Conservation (phyloP, 139 green algal genomes). For the Coelastrella sp. region DNA sequence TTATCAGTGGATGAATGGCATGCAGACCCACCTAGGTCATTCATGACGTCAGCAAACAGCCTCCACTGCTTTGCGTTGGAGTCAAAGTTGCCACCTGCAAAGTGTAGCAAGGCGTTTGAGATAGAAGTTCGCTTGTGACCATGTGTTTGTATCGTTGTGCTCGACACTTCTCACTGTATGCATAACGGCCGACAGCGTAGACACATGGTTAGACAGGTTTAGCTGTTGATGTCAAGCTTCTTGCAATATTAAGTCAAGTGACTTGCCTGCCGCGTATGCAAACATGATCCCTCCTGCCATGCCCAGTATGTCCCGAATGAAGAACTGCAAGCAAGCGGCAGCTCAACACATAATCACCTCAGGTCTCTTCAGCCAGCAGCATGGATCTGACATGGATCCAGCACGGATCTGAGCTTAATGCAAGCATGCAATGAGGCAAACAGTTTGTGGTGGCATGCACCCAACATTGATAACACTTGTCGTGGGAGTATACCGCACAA, state of each 20-base stretch:
- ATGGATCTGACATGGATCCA: too few relatives aligned
- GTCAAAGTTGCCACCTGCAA: slow-evolving; percentile 66
- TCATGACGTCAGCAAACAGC: slow-evolving; percentile 71
- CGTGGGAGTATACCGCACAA: too few relatives aligned
- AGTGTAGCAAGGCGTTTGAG: background rate
- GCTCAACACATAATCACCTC: too few relatives aligned
- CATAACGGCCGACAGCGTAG: background rate
- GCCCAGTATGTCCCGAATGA: slow-evolving; percentile 75
- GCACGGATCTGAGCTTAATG: too few relatives aligned
- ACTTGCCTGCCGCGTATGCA: slow-evolving; percentile 59
- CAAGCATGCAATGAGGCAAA: too few relatives aligned
- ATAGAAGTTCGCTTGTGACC: too few relatives aligned
- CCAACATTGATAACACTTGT: too few relatives aligned
- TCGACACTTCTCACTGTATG: too few relatives aligned
- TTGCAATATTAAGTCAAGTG: too few relatives aligned
- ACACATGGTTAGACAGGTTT: background rate
- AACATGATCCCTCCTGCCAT: slow-evolving; percentile 83
- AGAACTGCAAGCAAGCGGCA: slow-evolving; percentile 65
- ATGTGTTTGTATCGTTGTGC: too few relatives aligned
- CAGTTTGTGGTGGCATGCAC: too few relatives aligned
- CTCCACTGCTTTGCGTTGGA: slow-evolving; percentile 85
- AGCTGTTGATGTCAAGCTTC: background rate
- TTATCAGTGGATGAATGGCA: background rate
- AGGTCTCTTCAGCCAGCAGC: too few relatives aligned
- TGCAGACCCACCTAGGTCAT: slow-evolving; percentile 28